phyloP scores from a whole-genome alignment of 106 monocot genomes.

The Apostasia ramifera region DNA sequence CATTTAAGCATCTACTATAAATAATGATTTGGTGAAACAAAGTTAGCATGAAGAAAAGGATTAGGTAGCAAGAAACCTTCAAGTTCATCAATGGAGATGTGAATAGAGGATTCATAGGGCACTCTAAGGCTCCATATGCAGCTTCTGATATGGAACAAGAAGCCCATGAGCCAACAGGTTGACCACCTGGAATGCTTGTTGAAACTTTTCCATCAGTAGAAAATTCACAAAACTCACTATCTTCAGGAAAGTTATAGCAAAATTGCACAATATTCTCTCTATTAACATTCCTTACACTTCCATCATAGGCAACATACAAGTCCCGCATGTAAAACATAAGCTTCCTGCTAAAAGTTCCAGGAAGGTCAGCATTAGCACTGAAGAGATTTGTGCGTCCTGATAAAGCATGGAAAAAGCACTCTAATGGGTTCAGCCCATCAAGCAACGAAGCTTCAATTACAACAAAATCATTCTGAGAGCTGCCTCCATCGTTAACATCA shows the following conservation, averaged over 20 bases:
- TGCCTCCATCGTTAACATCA: constrained; percentile 1
- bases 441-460: constrained; percentile 70
- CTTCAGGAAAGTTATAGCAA: constrained; percentile 25
- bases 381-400: constrained; percentile 61
- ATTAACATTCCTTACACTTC: constrained; percentile 68
- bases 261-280: constrained; percentile 79
- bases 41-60: background rate
- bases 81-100: constrained; percentile 69
- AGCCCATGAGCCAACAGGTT: constrained; percentile 77
- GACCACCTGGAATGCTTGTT: constrained; percentile 26
- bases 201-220: background rate
- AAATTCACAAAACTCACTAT: background rate
- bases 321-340: constrained; percentile 85
- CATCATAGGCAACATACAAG: constrained; percentile 76
- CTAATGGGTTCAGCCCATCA: constrained; percentile 73
- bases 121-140: constrained; percentile 87
- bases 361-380: constrained; percentile 72
- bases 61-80: constrained; percentile 46
- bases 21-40: too few species aligned
- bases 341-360: constrained; percentile 74
- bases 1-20: too few species aligned
- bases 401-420: constrained; percentile 70
- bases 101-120: constrained; percentile 44
- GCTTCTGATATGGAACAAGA: constrained; percentile 83
- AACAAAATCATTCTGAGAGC: constrained; percentile 27